phyloP scores from a whole-genome alignment of 495 filamentous ascomycete genomes.

The Penicillium paradoxum region DNA sequence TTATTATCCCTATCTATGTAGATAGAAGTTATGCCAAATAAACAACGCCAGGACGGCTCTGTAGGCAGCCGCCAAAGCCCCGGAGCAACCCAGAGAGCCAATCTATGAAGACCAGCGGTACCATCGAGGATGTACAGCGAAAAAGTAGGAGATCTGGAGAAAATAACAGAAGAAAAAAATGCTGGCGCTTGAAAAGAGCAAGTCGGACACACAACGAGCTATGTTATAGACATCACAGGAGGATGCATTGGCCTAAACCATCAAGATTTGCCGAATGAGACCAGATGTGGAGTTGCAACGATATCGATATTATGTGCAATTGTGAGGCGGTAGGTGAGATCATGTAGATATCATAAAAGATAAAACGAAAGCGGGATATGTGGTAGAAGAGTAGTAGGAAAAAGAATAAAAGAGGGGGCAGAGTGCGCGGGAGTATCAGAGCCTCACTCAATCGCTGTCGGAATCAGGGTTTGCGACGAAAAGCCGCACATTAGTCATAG shows the following conservation, averaged over 20 bases:
- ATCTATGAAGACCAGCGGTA: constrained; percentile 1
- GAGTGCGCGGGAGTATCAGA: constrained; percentile 1
- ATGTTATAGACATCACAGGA: constrained; percentile 17
- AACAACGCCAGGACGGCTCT: neutral
- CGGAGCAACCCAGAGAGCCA: neutral
- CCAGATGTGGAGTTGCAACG: constrained; percentile 10
- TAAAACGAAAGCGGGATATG: constrained; percentile 5
- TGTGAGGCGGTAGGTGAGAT: constrained; percentile 8
- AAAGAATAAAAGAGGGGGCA: constrained; percentile 4
- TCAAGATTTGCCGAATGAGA: constrained; percentile 15
- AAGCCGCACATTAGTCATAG: constrained; percentile 78
- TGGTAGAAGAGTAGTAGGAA: constrained; percentile 10
- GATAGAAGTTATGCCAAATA: neutral
- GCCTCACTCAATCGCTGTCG: constrained; percentile 52
- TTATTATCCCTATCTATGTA: neutral
- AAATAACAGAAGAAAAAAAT: constrained; percentile 4
- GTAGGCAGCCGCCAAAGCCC: constrained; percentile 1
- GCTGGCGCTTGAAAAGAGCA: constrained; percentile 4
- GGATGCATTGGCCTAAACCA: constrained; percentile 5
- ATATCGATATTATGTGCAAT: constrained; percentile 28
- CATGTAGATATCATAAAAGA: constrained; percentile 13
- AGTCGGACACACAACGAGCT: neutral
- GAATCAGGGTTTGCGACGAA: constrained; percentile 94
- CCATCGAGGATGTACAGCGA: constrained; percentile 1
- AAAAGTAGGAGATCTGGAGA: constrained; percentile 3